Evolutionary conservation across 176 grass and related monocot genomes (phyloP).

Genomic region (Oryza australiensis): DNA sequence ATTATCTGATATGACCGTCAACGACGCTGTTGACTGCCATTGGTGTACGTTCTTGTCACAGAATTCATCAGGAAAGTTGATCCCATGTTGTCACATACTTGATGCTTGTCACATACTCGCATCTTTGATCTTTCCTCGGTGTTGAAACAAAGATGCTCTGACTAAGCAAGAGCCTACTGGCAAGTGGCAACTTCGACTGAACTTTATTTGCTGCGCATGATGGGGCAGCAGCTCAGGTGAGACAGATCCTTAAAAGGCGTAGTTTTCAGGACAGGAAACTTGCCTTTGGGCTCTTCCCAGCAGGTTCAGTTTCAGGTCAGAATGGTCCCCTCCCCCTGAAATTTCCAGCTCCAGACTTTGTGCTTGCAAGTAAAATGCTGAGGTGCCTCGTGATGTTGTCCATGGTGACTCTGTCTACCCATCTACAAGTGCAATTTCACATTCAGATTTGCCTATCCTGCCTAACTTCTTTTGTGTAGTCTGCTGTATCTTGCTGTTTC

Average conservation of each 20-base stretch:
- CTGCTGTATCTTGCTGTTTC: neutral
- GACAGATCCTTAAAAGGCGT: neutral
- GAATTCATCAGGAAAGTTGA: neutral
- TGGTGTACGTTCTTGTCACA: neutral
- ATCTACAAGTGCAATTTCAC: constrained; percentile 23
- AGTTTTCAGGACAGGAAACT: neutral
- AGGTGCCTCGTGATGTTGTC: neutral
- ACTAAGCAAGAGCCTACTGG: neutral
- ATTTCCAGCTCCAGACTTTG: constrained; percentile 27
- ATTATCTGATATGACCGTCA: constrained; percentile 6
- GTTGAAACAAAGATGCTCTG: neutral
- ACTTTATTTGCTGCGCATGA: neutral
- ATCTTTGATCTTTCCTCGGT: neutral
- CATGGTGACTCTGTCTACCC: neutral
- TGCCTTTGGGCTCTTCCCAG: neutral
- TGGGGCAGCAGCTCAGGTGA: neutral
- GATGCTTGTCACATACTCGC: neutral
- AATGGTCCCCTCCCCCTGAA: constrained; percentile 25
- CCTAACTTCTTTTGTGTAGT: neutral
- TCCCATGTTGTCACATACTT: neutral
- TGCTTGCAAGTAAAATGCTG: constrained; percentile 24
- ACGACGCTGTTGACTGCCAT: neutral
- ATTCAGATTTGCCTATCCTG: neutral
- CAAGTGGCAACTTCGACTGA: neutral
- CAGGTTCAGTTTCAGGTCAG: neutral